Evolutionary conservation across 192 early-diverging fungal species (phyloP), one percentile per base, ranked within the genome.

Genomic region (Backusella tarrabulga): DNA sequence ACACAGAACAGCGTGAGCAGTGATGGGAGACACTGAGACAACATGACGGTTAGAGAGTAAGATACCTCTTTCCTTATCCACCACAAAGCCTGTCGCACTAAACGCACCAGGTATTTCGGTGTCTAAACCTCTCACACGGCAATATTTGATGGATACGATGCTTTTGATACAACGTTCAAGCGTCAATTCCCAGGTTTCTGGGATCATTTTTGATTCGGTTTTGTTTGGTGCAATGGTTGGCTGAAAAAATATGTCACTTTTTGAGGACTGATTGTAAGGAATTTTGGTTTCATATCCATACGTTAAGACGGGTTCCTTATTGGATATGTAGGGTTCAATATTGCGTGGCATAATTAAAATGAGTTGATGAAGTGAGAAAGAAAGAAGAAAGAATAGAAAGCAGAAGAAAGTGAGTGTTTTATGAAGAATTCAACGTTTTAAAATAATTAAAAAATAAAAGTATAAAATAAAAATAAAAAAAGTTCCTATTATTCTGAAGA

Each of bases 31-130:
- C 9, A 91, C 83, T 5, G 88, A 90, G 3, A 93, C 92, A 14
- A 95, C 93, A 80, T 95, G 93, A 12, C 92, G 85, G 80, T 95
- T 95, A 19, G 93, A 90, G 17, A 95, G 81, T 32, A 95, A 88
- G 23, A 95, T 88, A 3, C 93, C 93, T 36, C 86, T 86, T 74
- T 90, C 68, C 0, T 89, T 91, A 77, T 95, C 92, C 9, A 95
- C 92, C n/a, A 95, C 81, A 72, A 93, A 93, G 11, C 93, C 93
- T 3, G 93, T 90, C 6, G 93, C 93, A 11, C 85, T 82, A 67
- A 84, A 89, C 67, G 83, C 87, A 80, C 91, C 91, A 40, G 91
- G 90, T 32, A 85, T 89, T 82, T 94, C 93, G 0, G 93, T 92
- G 78, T 94, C 93, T 46, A 94, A 91, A 50, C 86, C 86, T 54